Conservation (phyloP, 139 green algal species). For the Pycnococcus provasolii region DNA sequence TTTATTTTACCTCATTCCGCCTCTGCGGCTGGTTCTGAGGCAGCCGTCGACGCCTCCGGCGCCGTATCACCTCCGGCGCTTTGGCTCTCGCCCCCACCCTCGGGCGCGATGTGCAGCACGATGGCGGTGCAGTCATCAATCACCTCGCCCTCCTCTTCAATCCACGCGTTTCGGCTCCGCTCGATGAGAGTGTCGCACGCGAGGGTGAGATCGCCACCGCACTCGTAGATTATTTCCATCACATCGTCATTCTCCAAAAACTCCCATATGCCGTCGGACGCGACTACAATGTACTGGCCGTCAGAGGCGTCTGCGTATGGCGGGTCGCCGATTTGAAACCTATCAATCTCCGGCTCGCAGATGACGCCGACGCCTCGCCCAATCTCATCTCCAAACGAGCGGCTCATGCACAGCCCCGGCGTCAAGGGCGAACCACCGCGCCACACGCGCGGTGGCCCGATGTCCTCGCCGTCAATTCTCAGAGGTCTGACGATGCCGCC, state of each 20-base stretch:
- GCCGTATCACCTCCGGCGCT: too few relatives aligned
- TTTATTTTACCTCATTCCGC: too few relatives aligned
- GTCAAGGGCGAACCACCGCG: too few relatives aligned
- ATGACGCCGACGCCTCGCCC: background rate
- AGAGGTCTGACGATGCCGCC: background rate
- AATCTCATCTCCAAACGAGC: constrained; percentile 1
- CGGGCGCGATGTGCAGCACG: too few relatives aligned
- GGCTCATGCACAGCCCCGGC: constrained; percentile 6
- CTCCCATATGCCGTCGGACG: constrained; percentile 8
- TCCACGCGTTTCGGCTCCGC: too few relatives aligned
- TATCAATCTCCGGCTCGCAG: background rate
- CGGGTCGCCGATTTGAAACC: background rate
- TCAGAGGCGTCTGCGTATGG: background rate
- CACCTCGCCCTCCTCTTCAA: too few relatives aligned
- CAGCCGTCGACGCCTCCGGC: too few relatives aligned
- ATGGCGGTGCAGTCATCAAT: too few relatives aligned
- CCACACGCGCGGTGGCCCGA: constrained; percentile 1
- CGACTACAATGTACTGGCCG: constrained; percentile 1
- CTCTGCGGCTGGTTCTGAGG: too few relatives aligned
- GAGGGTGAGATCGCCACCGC: too few relatives aligned
- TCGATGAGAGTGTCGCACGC: too few relatives aligned
- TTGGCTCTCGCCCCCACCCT: too few relatives aligned
- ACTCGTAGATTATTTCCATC: background rate
- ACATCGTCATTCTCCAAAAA: constrained; percentile 7
- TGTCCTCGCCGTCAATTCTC: background rate